Evolutionary conservation across 495 filamentous ascomycete genomes (phyloP), one percentile per base, ranked within the genome.

Genomic region (Filosporella fistucella): DNA sequence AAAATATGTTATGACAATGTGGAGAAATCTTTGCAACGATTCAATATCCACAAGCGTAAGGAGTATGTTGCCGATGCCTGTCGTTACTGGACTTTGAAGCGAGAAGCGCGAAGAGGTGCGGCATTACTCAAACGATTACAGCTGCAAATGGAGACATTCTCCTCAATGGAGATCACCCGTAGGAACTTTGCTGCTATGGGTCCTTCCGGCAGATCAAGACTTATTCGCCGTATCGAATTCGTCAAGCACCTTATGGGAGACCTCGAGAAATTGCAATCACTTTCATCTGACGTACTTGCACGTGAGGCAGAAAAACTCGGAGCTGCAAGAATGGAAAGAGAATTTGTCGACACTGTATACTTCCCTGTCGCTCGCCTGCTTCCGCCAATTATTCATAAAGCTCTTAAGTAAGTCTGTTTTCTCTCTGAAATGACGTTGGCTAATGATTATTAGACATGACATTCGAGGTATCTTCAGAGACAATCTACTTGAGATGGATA

Each of bases 61-160:
- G 89, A 96, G 37, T 99, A 87, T 68, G 84, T 89, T 1, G 86
- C 86, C 25, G 90, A 96, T 59, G 86, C 85, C 1, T 96, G 91
- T 69, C 88, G 88, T 52, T 99, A 96, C 65, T 99, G 93, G 93
- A 97, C 93, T 0, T 69, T 97, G 42, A 99, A 99, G 65, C 78
- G 93, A 29, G 93, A 99, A 64, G 87, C 91, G 33, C 76, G 93
- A 28, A 76, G 93, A 51, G 93, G 93, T 24, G 93, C 93, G 13
- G 87, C 91, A 14, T 70, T 97, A 33, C 74, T 99, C 40, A 96
- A 96, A 67, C 81, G 93, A 29, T 72, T 97, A 8, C 93, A 98
- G 60, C 65, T 96, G 25, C 91, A 95, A 64, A 85, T 90, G 79
- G 91, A 96, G 60, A 85, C 88, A 0, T 98, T 97, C 63, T 88